Conservation (phyloP, 441 rosid genomes). For the Hypseocharis bilobata region DNA sequence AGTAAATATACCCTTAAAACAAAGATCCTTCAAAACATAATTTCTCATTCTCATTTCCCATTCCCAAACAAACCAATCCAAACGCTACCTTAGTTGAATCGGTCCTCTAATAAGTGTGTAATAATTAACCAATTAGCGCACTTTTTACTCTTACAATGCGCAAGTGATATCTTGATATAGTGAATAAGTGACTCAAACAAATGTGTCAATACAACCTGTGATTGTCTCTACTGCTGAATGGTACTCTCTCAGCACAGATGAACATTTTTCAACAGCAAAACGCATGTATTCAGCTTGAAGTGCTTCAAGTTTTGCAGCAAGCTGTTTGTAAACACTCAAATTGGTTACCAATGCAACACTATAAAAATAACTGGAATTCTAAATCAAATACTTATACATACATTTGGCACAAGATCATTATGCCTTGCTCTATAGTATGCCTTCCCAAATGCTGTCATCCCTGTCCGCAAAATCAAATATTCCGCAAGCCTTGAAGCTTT, state of each 20-base stretch:
- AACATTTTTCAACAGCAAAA: constrained; percentile 69
- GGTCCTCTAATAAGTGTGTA: too few relatives aligned
- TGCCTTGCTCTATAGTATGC: constrained; percentile 65
- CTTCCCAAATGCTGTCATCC: constrained; percentile 95
- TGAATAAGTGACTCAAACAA: not conserved
- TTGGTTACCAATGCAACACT: not conserved
- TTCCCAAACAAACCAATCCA: too few relatives aligned
- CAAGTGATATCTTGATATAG: not conserved
- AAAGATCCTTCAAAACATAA: too few relatives aligned
- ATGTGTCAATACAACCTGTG: constrained; percentile 43
- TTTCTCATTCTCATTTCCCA: too few relatives aligned
- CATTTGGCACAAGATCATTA: constrained; percentile 82
- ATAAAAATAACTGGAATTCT: not conserved
- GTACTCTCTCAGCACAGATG: constrained; percentile 65
- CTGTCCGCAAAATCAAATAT: constrained; percentile 76
- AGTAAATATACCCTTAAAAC: too few relatives aligned
- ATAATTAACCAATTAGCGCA: not conserved
- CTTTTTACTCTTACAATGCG: not conserved
- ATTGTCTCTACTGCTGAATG: constrained; percentile 84
- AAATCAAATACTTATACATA: constrained; percentile 22
- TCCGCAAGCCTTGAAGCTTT: constrained; percentile 88
- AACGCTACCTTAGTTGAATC: too few relatives aligned
- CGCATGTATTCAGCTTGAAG: constrained; percentile 85
- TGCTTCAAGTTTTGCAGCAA: constrained; percentile 85
- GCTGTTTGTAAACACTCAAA: constrained; percentile 37